Evolutionary conservation across 139 green algal genomes (phyloP), one percentile per base, ranked within the genome.

Genomic region (Chlamydomonas schloesseri): DNA sequence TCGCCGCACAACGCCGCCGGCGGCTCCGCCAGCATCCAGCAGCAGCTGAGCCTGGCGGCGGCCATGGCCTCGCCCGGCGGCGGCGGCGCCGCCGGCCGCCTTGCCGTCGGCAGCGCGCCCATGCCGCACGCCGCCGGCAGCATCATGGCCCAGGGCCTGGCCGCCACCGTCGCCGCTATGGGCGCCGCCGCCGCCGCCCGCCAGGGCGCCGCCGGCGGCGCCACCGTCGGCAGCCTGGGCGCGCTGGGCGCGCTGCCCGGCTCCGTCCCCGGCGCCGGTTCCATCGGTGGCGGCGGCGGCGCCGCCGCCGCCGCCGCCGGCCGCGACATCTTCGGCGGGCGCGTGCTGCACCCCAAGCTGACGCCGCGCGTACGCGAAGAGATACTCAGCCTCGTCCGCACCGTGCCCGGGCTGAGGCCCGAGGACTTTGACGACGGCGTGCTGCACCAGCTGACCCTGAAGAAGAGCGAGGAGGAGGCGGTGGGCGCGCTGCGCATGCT

Each of bases 341-440:
- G 72, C 69, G 2, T 23, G 53, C 53, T 80, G 50, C 79, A 85
- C 64, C 42, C 65, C 20, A 60, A 67, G 70, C 70, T 87, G 28
- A 84, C 78, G 20, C 72, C 60, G 42, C 77, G 83, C 5, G 64
- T 91, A 71, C 83, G 72, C 0, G 83, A 81, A 28, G 83, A 91
- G 78, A 89, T 91, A 10, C 29, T 34, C 15, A 34, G 64, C 78
- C 65, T 91, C 50, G 28, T 91, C 62, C 83, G 37, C 47, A 70
- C 71, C 3, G 88, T 91, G 64, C 88, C 88, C 9, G 88, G 83
- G 0, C 79, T 91, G 18, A 89, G 90, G 88, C 14, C 46, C 21
- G 89, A 94, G 37, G 87, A 93, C 55, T 94, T 93, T 90, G 91
- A 94, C 74, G 91, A 94, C 26, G 91, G 91, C 9, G 91, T 94